Evolutionary conservation across 257 asterid genomes (phyloP), one percentile per base, ranked within the genome.

Genomic region (Agastache rugosa): DNA sequence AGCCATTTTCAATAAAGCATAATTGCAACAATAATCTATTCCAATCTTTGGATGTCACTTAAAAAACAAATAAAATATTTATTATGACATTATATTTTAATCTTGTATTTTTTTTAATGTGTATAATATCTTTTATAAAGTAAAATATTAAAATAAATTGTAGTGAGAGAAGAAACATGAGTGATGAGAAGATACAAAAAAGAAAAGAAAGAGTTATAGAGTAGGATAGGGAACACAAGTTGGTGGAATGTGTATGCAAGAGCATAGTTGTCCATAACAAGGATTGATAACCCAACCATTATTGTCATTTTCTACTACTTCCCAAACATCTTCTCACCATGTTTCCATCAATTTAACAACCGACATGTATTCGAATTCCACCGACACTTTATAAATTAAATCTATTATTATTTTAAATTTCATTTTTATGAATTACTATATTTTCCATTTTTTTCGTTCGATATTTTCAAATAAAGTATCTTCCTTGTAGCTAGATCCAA

Each of bases 191-290:
- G 9, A 50, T 39, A 44, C 23, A 54, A 44, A 42, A 39, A 48
- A 25, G 59, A 23, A 44, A 2, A 2, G 48, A 41, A 54, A 58
- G 53, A 63, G 48, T 58, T 14, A 8, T 50, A 37, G 77, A 25
- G 69, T 74, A 69, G 74, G 74, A 31, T 77, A 69, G 80, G 82
- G 75, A 44, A 74, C 85, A 81, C 1, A 73, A 77, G 55, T 68
- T 81, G 76, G 85, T 78, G 83, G 80, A 81, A 56, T 77, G 75
- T 62, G 62, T 75, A 77, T 58, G 55, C 56, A 77, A 27, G 73
- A 67, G 55, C 23, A 69, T 50, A 68, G 47, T 41, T 70, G 64
- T 71, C 73, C 60, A 63, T 75, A 31, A 79, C 48, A 69, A 34
- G 48, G 22, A 61, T 63, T 39, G 51, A 66, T 39, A 31, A 69